phyloP scores from a whole-genome alignment of 2,329 filamentous ascomycete genomes.

The Pochonia chlamydosporia region DNA sequence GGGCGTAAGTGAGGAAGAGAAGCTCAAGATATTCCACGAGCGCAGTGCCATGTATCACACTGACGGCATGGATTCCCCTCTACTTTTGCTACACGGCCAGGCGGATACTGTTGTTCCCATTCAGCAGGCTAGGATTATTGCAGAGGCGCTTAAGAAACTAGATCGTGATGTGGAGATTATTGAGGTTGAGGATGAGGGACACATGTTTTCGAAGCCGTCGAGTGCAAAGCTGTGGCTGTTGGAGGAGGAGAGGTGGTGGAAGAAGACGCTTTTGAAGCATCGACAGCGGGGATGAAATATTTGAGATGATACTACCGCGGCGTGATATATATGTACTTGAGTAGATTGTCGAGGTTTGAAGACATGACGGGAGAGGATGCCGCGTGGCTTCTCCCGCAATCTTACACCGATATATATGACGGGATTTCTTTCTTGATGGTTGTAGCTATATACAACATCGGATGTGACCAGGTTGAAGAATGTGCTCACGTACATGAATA shows the following conservation, averaged over 20 bases:
- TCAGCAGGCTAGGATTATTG: slow-evolving; percentile 49
- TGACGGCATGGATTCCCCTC: slow-evolving; percentile 39
- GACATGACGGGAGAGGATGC: too few relatives aligned
- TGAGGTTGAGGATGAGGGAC: slow-evolving; percentile 43
- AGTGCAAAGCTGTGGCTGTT: slow-evolving; percentile 33
- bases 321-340: too few relatives aligned
- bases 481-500: too few relatives aligned
- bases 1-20: slow-evolving; percentile 30
- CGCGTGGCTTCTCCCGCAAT: too few relatives aligned
- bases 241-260: slow-evolving; percentile 43
- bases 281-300: too few relatives aligned
- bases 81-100: slow-evolving; percentile 52
- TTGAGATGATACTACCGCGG: not conserved
- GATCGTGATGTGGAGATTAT: slow-evolving; percentile 41
- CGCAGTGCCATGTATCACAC: slow-evolving; percentile 44
- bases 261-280: slow-evolving; percentile 32
- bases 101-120: slow-evolving; percentile 52
- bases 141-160: slow-evolving; percentile 32
- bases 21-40: slow-evolving; percentile 34
- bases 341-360: too few relatives aligned
- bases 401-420: too few relatives aligned
- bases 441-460: too few relatives aligned
- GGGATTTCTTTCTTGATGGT: too few relatives aligned
- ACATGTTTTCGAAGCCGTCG: slow-evolving; percentile 38
- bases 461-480: too few relatives aligned